These are phyloP conservation scores for Senecio squalidus DNA, from an alignment of 140 eudicot species.

Conservation along the genomic window DNA sequence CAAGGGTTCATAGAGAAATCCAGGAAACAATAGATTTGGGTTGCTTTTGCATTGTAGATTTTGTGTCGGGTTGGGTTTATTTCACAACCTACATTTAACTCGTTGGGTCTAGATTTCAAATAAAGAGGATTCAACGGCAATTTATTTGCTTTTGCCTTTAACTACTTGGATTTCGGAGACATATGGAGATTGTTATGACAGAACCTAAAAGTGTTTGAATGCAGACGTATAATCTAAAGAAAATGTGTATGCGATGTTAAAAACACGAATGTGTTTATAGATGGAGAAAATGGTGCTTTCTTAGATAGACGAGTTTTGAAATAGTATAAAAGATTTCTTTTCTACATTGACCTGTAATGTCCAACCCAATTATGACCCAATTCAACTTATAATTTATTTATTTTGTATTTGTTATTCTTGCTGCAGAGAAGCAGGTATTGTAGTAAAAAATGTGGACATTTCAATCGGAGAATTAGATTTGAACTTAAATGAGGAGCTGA, in stretches of 20 bases:
- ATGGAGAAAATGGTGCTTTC: not conserved
- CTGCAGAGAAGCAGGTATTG: conserved; percentile 84
- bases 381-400: not conserved
- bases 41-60: not conserved
- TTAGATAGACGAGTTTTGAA: not conserved
- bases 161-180: not conserved
- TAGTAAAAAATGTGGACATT: conserved; percentile 66
- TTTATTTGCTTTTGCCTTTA: not conserved
- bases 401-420: conserved; percentile 16
- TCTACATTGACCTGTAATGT: too few species aligned
- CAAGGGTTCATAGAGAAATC: too few species aligned
- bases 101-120: not conserved
- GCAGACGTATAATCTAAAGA: not conserved
- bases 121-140: not conserved
- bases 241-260: not conserved
- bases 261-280: not conserved
- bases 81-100: not conserved
- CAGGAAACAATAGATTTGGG: too few species aligned
- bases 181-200: not conserved
- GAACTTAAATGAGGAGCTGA: conserved; percentile 65
- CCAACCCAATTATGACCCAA: not conserved
- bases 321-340: not conserved
- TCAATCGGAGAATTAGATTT: conserved; percentile 59
- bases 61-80: not conserved
- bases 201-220: not conserved